Evolutionary conservation across 306 rosid genomes (phyloP).

Genomic region (Delonix regia): DNA sequence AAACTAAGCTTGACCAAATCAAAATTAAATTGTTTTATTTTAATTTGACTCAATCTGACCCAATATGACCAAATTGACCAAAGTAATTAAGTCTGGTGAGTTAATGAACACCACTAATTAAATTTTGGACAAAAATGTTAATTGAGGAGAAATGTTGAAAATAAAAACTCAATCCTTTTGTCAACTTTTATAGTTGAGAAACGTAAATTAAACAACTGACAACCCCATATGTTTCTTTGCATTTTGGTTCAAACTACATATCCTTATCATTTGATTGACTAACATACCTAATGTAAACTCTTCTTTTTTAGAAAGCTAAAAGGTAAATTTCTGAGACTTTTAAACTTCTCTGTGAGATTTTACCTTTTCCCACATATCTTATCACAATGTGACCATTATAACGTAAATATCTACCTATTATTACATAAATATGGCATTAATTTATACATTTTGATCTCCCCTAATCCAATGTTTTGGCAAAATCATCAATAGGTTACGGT

Average conservation of each 20-base stretch:
- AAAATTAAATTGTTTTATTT: no score
- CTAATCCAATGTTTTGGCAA: conserved; percentile 7
- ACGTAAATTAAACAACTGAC: background rate
- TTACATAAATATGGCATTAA: conserved; percentile 15
- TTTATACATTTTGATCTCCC: conserved; percentile 3
- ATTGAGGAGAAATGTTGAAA: background rate
- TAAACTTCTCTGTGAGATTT: background rate
- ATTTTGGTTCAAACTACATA: no score
- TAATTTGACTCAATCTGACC: no score
- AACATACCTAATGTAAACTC: background rate
- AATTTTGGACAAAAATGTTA: background rate
- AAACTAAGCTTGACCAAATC: no score
- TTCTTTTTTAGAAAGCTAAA: background rate
- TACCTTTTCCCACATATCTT: background rate
- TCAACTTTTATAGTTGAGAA: background rate
- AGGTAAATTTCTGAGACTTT: no score
- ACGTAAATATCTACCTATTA: background rate
- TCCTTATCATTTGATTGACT: conserved; percentile 16
- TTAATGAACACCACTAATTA: no score
- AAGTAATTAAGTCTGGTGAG: no score
- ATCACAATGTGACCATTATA: background rate
- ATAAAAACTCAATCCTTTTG: background rate
- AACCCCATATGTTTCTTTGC: background rate
- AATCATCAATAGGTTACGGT: background rate
- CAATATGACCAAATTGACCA: no score